A percentile compares a stretch with the other conserved stretches of the same genome.
Evolutionary conservation across 352 stramenopile species (phyloP).

Genomic region (Globisporangium spinosum): DNA sequence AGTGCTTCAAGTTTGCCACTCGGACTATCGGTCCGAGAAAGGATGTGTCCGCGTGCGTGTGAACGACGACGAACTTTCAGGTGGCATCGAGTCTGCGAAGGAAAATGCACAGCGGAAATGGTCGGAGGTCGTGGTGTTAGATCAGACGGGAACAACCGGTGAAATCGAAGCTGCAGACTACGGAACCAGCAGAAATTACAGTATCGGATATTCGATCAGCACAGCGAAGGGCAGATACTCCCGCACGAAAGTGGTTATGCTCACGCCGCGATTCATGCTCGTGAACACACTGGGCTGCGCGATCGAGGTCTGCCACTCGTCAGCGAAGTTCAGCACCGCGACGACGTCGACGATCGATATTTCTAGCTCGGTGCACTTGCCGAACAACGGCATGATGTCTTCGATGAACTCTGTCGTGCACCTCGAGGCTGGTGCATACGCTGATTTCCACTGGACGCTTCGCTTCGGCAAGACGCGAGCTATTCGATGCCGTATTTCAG

Average conservation of each 20-base stretch:
- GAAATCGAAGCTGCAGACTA: conserved; percentile 73
- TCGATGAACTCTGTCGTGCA: conserved; percentile 65
- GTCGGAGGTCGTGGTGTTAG: conserved; percentile 66
- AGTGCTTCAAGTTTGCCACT: conserved; percentile 82
- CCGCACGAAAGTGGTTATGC: conserved; percentile 85
- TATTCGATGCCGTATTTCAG: conserved; percentile 71
- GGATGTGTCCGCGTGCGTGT: conserved; percentile 74
- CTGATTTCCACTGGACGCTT: conserved; percentile 84
- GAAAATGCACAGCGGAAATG: conserved; percentile 62
- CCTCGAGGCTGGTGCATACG: conserved; percentile 66
- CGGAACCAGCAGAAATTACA: conserved; percentile 58
- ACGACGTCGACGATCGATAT: conserved; percentile 43
- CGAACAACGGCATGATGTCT: conserved; percentile 50
- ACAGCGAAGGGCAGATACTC: conserved; percentile 75
- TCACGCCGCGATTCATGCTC: conserved; percentile 82
- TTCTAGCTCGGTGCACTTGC: conserved; percentile 31
- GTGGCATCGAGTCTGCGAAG: conserved; percentile 27
- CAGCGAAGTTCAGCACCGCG: conserved; percentile 40
- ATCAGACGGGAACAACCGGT: conserved; percentile 71
- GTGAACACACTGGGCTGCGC: conserved; percentile 70
- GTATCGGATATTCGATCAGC: conserved; percentile 79
- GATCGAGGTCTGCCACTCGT: conserved; percentile 81
- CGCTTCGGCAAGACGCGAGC: conserved; percentile 65
- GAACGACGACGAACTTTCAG: conserved; percentile 37
- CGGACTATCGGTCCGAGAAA: conserved; percentile 55